phyloP scores from a whole-genome alignment of 495 filamentous ascomycete genomes.

The Baudoinia panamericana region DNA sequence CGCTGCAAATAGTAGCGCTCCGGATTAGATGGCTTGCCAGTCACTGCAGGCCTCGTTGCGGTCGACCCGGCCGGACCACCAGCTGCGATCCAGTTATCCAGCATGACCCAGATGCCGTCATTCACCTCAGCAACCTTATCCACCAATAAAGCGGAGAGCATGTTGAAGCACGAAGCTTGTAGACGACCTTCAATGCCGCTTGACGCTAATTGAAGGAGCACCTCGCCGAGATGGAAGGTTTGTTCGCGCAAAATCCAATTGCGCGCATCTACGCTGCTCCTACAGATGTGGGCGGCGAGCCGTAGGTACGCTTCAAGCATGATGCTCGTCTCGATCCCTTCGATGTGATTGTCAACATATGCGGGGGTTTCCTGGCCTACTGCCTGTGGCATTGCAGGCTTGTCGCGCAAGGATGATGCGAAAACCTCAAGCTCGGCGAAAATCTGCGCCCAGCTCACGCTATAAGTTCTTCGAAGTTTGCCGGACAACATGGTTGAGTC shows the following conservation, averaged over 20 bases:
- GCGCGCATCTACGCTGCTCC: constrained; percentile 53
- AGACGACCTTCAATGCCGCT: constrained; percentile 57
- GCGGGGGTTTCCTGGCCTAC: not conserved
- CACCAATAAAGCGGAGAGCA: constrained; percentile 53
- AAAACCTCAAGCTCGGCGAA: constrained; percentile 76
- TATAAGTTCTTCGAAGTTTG: constrained; percentile 63
- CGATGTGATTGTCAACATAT: constrained; percentile 51
- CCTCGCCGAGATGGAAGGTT: constrained; percentile 46
- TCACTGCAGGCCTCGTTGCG: constrained; percentile 4
- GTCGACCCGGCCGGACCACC: constrained; percentile 15
- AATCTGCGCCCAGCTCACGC: constrained; percentile 84
- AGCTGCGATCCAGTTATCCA: constrained; percentile 58
- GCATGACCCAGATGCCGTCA: constrained; percentile 50
- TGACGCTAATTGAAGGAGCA: constrained; percentile 55
- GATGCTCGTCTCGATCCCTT: constrained; percentile 70
- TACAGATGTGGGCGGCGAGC: constrained; percentile 64
- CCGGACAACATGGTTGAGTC: constrained; percentile 60
- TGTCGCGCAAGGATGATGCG: constrained; percentile 29
- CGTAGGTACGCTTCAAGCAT: constrained; percentile 91
- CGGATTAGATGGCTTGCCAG: not conserved
- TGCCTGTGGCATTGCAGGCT: constrained; percentile 2
- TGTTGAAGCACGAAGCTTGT: constrained; percentile 61
- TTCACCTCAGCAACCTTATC: constrained; percentile 47
- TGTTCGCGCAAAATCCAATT: constrained; percentile 54
- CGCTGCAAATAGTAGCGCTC: constrained; percentile 16